Conservation (phyloP, 2,329 filamentous ascomycete species). For the Paecilomyces sp. region DNA sequence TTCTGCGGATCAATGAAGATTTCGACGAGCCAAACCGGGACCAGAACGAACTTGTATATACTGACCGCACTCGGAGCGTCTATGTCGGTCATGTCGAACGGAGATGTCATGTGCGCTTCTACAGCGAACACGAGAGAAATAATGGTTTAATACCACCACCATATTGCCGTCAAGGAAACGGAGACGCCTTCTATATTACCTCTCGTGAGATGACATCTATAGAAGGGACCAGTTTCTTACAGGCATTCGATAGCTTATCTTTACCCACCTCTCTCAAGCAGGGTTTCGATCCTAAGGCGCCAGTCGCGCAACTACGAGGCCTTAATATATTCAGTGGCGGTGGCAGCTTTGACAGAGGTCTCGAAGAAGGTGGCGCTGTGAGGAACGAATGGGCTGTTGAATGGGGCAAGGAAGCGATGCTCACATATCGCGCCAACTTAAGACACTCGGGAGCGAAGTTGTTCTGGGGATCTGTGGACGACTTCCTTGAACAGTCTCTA, state of each 20-base stretch:
- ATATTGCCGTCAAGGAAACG: conserved; percentile 59
- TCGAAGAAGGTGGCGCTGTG: conserved; percentile 64
- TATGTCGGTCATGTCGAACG: conserved; percentile 40
- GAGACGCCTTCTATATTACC: conserved; percentile 60
- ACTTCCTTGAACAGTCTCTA: conserved; percentile 53
- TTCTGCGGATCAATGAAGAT: conserved; percentile 43
- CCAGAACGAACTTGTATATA: conserved; percentile 48
- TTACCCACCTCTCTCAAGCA: conserved; percentile 37
- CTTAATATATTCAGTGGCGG: conserved; percentile 72
- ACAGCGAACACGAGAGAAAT: conserved; percentile 29
- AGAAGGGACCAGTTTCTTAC: background rate
- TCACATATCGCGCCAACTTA: conserved; percentile 66
- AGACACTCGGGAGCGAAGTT: conserved; percentile 41
- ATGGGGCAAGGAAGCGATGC: conserved; percentile 54
- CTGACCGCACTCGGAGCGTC: conserved; percentile 37
- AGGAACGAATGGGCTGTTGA: conserved; percentile 64
- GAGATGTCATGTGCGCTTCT: conserved; percentile 55
- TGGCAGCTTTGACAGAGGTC: conserved; percentile 67
- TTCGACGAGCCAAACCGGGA: conserved; percentile 34
- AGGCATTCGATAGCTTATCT: background rate
- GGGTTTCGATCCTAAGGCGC: conserved; percentile 45
- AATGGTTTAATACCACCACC: conserved; percentile 46
- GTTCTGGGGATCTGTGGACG: conserved; percentile 67
- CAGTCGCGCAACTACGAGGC: conserved; percentile 44
- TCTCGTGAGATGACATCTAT: conserved; percentile 24